Conservation (phyloP, 1,284 basidiomycete species). For the Sanghuangporus weigelae region DNA sequence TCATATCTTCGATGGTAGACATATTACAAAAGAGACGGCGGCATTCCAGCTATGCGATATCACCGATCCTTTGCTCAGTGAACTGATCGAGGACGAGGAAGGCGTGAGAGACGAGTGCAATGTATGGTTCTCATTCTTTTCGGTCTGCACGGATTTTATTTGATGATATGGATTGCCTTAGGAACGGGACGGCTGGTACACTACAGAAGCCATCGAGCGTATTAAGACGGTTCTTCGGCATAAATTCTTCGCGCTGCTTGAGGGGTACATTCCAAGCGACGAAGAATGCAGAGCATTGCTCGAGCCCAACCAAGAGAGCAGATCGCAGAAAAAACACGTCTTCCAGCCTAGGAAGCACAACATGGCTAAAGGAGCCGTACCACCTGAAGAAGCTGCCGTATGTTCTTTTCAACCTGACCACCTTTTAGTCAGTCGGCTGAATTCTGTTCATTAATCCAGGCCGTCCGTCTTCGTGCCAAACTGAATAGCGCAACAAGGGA, state of each 20-base stretch:
- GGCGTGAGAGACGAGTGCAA: constrained; percentile 66
- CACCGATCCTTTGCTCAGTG: constrained; percentile 72
- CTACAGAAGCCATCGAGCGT: constrained; percentile 63
- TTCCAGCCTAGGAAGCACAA: constrained; percentile 69
- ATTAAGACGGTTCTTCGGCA: constrained; percentile 83
- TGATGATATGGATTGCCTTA: constrained; percentile 24
- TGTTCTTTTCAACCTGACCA: constrained; percentile 20
- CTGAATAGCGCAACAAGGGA: constrained; percentile 16
- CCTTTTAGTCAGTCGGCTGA: background rate
- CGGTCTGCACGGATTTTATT: background rate
- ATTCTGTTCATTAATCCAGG: background rate
- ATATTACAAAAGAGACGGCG: constrained; percentile 74
- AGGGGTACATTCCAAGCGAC: constrained; percentile 64
- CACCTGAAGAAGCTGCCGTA: constrained; percentile 77
- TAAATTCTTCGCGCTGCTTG: constrained; percentile 82
- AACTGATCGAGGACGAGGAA: constrained; percentile 71
- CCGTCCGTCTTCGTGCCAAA: constrained; percentile 16
- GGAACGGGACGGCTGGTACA: constrained; percentile 87
- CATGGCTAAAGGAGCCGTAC: constrained; percentile 77
- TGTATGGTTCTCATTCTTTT: constrained; percentile 39
- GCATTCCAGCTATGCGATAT: constrained; percentile 95
- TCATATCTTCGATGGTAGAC: constrained; percentile 87
- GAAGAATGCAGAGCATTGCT: constrained; percentile 68
- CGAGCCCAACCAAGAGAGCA: constrained; percentile 30
- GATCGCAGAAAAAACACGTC: constrained; percentile 19